Base-by-base conservation (phyloP, 1,139 yeast species). In the Pichia sorboxylosa region DNA sequence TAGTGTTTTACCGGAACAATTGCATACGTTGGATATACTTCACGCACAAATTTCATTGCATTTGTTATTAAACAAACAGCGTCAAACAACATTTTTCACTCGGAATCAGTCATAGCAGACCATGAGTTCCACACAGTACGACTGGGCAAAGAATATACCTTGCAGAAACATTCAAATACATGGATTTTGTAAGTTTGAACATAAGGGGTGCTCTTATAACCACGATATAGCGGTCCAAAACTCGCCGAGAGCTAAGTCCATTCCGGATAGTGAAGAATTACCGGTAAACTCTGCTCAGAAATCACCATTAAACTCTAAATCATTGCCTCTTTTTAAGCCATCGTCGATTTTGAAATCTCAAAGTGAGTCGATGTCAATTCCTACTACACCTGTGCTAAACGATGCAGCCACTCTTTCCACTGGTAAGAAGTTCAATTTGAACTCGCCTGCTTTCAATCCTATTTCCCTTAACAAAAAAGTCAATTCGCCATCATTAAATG, bases 161-260 rank as follows among this genome's bases (percentile, higher is more conserved):
- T 84, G 96, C 58, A 69, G 90, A 53, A 84, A 84, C 51, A 76
- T 84, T 37, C 70, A 78, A 33, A 82, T 83, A 30, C 85, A 83
- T 58, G 96, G 95, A 8, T 83, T 70, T 48, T 85, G 96, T 62
- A 83, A 83, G 55, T 84, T 71, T 58, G 90, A 82, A 45, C 81
- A 81, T 46, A 84, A 83, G 49, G 94, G 95, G 14, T 84, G 95
- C 53, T 81, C 80, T 3, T 84, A 83, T 52, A 74, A 73, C 35
- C 95, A 84, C 48, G 73, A 69, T 30, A 25, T 57, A 47, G 47
- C 45, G 39, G 51, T 48, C 27, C 43, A 41, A 27, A 44, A 43
- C 21, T 43, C 36, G 17, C 24, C 30, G 17, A 11, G 26, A 4
- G 7, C 24, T 20, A 5, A 3, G 6, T 17, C 31, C 9, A 8